Conservation (phyloP, 2,329 filamentous ascomycete species). For the Claviceps monticola region DNA sequence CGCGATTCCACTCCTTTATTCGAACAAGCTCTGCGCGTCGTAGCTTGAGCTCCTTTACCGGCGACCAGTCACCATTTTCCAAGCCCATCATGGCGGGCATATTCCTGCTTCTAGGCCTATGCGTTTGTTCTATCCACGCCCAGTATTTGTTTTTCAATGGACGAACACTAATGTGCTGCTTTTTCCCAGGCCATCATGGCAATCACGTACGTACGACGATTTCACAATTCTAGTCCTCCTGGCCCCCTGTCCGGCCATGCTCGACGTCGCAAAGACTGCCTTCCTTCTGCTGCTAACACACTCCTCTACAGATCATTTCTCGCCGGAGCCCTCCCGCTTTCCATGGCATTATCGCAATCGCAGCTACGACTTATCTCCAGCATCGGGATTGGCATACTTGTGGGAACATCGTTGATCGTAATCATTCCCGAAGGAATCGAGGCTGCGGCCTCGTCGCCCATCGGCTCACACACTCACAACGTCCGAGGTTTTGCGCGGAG, state of each 20-base stretch:
- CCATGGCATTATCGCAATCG: constrained; percentile 73
- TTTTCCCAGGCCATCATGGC: constrained; percentile 39
- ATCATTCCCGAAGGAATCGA: constrained; percentile 97
- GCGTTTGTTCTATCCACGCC: constrained; percentile 18
- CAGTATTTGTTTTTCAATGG: too few relatives aligned
- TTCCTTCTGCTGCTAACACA: background rate
- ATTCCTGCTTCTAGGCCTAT: constrained; percentile 25
- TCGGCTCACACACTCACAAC: constrained; percentile 24
- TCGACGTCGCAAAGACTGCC: background rate
- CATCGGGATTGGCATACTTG: constrained; percentile 83
- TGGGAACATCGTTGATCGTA: constrained; percentile 89
- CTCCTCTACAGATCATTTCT: constrained; percentile 66
- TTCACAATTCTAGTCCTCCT: background rate
- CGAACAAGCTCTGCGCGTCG: background rate
- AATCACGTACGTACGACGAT: constrained; percentile 28
- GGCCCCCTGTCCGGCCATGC: too few relatives aligned
- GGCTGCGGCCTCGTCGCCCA: constrained; percentile 55
- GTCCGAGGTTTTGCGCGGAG: constrained; percentile 19
- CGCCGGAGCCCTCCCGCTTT: constrained; percentile 79
- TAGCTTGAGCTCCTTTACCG: background rate
- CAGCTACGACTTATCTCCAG: constrained; percentile 83
- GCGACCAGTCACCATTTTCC: background rate
- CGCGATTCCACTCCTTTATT: background rate
- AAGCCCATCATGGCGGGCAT: constrained; percentile 23
- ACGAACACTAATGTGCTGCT: background rate